A percentile compares a stretch with the other conserved stretches of the same genome.
Evolutionary conservation across 2,329 filamentous ascomycete genomes (phyloP).

Genomic region (Ophiostoma angusticollis): DNA sequence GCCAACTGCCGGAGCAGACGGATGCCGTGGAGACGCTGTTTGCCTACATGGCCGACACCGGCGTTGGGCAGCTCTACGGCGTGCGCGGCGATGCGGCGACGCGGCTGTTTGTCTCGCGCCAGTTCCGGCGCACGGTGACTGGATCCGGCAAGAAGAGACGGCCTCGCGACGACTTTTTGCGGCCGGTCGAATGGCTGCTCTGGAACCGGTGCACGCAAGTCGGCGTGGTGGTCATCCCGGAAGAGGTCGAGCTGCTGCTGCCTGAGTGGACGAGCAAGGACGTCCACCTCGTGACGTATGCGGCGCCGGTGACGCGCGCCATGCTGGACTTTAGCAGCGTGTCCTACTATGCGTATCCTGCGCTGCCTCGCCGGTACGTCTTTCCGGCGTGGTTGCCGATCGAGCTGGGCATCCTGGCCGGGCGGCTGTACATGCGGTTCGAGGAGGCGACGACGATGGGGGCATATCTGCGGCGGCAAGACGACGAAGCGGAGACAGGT

Average conservation of each 20-base stretch:
- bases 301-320: constrained; percentile 43
- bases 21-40: constrained; percentile 2
- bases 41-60: constrained; percentile 2
- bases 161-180: constrained; percentile 24
- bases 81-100: constrained; percentile 5
- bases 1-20: not conserved
- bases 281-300: constrained; percentile 34
- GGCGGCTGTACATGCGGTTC: constrained; percentile 46
- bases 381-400: constrained; percentile 40
- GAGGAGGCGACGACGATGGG: constrained; percentile 28
- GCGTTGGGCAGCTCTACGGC: constrained; percentile 2
- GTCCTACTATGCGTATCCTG: constrained; percentile 38
- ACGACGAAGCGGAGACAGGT: constrained; percentile 1
- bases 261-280: constrained; percentile 17
- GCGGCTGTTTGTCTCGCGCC: constrained; percentile 26
- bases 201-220: constrained; percentile 35
- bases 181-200: constrained; percentile 48
- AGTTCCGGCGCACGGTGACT: constrained; percentile 36
- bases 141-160: constrained; percentile 12
- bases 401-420: constrained; percentile 48
- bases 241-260: constrained; percentile 48
- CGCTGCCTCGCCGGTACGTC: constrained; percentile 25
- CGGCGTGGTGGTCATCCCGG: constrained; percentile 46
- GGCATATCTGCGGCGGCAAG: constrained; percentile 21
- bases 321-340: constrained; percentile 49